Conservation (phyloP, 768 basidiomycete species). For the Mycena vulgaris region DNA sequence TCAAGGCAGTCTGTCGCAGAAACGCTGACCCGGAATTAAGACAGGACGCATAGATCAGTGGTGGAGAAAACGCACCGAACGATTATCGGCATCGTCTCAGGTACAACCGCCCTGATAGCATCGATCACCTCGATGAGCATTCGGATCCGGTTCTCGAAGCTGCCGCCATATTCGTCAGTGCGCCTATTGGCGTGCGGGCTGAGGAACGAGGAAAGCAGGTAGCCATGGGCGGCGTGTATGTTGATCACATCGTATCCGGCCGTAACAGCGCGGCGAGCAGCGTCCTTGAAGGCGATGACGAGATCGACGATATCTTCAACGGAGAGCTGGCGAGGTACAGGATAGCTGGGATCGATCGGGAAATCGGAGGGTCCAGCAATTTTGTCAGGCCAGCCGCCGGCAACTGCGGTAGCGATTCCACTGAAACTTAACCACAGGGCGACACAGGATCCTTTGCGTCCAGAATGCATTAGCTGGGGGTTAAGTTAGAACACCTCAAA, state of each 20-base stretch:
- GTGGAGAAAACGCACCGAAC: conserved; percentile 56
- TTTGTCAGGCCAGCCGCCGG: conserved; percentile 39
- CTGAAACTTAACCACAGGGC: background rate
- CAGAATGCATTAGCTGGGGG: conserved; percentile 75
- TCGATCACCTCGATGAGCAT: conserved; percentile 66
- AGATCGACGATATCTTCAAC: conserved; percentile 7
- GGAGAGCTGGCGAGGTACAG: conserved; percentile 46
- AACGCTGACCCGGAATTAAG: background rate
- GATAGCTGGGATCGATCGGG: background rate
- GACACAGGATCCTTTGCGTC: conserved; percentile 63
- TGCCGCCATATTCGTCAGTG: conserved; percentile 52
- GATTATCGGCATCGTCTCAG: conserved; percentile 68
- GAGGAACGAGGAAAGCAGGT: conserved; percentile 60
- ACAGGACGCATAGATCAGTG: background rate
- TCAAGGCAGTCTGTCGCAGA: conserved; percentile 5
- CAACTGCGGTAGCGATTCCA: background rate
- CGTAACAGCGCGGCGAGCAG: conserved; percentile 56
- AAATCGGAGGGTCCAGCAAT: conserved; percentile 3
- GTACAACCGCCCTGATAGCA: conserved; percentile 64
- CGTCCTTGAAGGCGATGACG: conserved; percentile 32
- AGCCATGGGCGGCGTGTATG: conserved; percentile 66
- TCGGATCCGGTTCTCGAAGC: conserved; percentile 68
- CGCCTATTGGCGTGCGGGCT: conserved; percentile 65
- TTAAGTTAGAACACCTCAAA: background rate
- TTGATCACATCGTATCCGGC: conserved; percentile 64